A percentile compares a stretch with the other conserved stretches of the same genome.
Conservation (phyloP, 2,329 filamentous ascomycete genomes). For the Seiridium unicorne region DNA sequence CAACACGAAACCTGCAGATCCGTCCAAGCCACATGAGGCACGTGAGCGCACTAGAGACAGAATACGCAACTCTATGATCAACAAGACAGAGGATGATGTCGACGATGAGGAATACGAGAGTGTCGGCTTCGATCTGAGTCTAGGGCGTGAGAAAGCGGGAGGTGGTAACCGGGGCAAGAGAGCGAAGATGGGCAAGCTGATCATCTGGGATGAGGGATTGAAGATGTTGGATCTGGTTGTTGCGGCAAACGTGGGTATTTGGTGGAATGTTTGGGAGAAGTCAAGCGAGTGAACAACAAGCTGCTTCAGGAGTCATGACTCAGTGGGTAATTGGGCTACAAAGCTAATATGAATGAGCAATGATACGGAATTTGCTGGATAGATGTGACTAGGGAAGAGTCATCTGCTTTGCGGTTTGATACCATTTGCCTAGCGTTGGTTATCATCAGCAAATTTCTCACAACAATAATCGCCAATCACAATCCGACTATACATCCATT, state of each 20-base stretch:
- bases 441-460: no score
- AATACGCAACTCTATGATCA: slow-evolving; percentile 29
- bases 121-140: slow-evolving; percentile 60
- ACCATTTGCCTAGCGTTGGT: no score
- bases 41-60: slow-evolving; percentile 11
- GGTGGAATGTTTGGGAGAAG: slow-evolving; percentile 85
- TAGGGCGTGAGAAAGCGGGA: slow-evolving; percentile 81
- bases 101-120: slow-evolving; percentile 37
- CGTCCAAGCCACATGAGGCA: slow-evolving; percentile 6
- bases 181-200: slow-evolving; percentile 91
- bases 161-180: slow-evolving; percentile 82
- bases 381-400: no score
- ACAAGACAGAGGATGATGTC: slow-evolving; percentile 32
- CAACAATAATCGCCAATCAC: no score
- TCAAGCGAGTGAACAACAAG: no score
- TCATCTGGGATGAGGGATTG: slow-evolving; percentile 83
- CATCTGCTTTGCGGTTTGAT: no score
- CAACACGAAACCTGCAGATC: slow-evolving; percentile 25
- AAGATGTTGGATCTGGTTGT: slow-evolving; percentile 96
- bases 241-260: slow-evolving; percentile 86
- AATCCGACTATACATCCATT: no score
- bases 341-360: no score
- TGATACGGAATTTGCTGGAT: no score
- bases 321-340: no score
- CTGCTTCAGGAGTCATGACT: no score